These are phyloP conservation scores for Chloropicon primus DNA, from an alignment of 139 green algal species.

Conservation along the genomic window DNA sequence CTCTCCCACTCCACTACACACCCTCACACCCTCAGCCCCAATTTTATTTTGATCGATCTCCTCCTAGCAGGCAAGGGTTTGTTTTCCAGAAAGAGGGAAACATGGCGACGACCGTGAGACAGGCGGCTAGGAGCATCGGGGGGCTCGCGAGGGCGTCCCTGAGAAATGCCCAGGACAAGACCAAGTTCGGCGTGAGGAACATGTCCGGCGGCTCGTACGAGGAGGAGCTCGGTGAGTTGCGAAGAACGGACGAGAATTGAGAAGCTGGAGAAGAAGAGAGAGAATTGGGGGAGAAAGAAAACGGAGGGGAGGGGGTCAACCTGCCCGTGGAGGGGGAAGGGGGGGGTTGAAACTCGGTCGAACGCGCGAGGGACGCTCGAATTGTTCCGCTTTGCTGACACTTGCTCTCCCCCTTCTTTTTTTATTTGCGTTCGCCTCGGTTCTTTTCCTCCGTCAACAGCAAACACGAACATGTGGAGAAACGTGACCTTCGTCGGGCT, in stretches of 20 bases:
- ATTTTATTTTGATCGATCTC: no score
- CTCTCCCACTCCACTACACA: no score
- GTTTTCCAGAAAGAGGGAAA: not conserved
- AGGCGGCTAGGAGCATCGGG: not conserved
- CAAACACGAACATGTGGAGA: constrained; percentile 15
- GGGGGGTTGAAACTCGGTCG: not conserved
- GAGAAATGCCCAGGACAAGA: no score
- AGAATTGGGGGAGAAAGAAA: not conserved
- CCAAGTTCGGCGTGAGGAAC: not conserved
- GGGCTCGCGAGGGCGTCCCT: not conserved
- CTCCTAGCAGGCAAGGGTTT: no score
- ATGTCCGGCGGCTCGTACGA: not conserved
- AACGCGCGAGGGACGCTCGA: not conserved
- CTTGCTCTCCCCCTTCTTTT: not conserved
- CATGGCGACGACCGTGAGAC: not conserved
- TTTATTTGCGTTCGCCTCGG: no score
- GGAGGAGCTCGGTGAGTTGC: not conserved
- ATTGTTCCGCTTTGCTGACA: not conserved
- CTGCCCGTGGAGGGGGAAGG: no score
- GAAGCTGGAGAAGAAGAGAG: no score
- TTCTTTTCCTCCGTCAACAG: not conserved
- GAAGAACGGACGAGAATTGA: no score
- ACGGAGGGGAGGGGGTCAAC: no score
- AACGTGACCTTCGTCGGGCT: constrained; percentile 13
- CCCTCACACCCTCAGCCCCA: no score